Conservation (phyloP, 2,329 filamentous ascomycete genomes). For the Daldinia sp. region DNA sequence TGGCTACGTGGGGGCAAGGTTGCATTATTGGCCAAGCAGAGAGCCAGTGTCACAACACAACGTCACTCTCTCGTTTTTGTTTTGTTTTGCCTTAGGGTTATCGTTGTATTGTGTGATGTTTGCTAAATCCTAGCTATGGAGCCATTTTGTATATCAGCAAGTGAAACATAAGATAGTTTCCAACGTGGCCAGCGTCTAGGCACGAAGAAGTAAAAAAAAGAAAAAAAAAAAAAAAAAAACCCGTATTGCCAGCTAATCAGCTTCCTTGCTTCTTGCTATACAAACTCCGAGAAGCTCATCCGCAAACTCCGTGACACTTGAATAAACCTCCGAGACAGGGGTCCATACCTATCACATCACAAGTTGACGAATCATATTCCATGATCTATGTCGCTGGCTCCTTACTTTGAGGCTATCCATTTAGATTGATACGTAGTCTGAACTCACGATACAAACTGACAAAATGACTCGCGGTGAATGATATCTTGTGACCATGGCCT, state of each 20-base stretch:
- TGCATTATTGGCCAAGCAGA: constrained; percentile 15
- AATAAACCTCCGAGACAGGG: constrained; percentile 3
- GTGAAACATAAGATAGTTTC: not conserved
- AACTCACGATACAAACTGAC: not conserved
- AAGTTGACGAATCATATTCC: constrained; percentile 3
- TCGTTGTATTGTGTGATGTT: not conserved
- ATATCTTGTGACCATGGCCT: constrained; percentile 1
- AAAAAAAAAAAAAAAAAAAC: not conserved
- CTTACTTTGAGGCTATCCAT: constrained; percentile 1
- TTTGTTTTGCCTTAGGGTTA: not conserved
- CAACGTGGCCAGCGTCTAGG: not conserved
- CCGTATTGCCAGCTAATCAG: not conserved
- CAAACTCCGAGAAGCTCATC: not conserved
- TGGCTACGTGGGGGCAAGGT: constrained; percentile 22
- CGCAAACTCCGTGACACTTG: constrained; percentile 3
- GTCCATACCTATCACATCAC: constrained; percentile 4
- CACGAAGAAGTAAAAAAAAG: not conserved
- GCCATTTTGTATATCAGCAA: not conserved
- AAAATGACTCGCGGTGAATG: constrained; percentile 5
- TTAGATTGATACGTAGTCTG: not conserved
- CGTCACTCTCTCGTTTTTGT: constrained; percentile 3
- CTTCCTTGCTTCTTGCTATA: not conserved
- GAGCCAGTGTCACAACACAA: constrained; percentile 10
- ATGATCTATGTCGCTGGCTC: not conserved
- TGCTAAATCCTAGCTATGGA: not conserved